Percentiles rank a stretch among this genome's conserved stretches.
phyloP scores from a whole-genome alignment of 164 flowering plant species.

The Liquidambar formosana region DNA sequence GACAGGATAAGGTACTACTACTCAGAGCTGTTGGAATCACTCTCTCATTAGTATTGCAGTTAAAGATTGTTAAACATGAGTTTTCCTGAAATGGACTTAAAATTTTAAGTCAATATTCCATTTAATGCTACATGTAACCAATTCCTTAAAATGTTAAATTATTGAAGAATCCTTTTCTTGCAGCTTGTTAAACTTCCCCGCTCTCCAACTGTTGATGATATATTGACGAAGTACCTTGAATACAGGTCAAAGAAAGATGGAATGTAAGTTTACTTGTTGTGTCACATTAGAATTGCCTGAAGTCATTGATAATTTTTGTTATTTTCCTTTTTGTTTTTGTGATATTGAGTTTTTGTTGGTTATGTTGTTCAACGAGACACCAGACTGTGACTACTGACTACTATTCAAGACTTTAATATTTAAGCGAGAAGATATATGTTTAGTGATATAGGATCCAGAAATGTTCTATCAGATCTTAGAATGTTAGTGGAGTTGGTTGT shows the following conservation, averaged over 20 bases:
- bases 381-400: neutral
- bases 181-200: slow-evolving; percentile 94
- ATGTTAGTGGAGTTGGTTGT: neutral
- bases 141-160: neutral
- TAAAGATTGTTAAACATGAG: neutral
- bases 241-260: slow-evolving; percentile 68
- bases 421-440: neutral
- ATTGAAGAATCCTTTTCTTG: slow-evolving; percentile 7
- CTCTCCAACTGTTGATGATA: slow-evolving; percentile 72
- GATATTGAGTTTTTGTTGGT: neutral
- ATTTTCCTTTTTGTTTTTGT: neutral
- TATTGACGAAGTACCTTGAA: slow-evolving; percentile 72
- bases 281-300: neutral
- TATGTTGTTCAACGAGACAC: neutral
- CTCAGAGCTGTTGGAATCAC: neutral
- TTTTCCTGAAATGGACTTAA: neutral
- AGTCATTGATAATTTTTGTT: neutral
- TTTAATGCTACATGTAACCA: neutral
- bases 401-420: neutral
- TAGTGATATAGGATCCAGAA: neutral
- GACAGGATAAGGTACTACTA: slow-evolving; percentile 74
- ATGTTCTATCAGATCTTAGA: neutral
- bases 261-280: slow-evolving; percentile 47
- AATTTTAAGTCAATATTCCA: neutral
- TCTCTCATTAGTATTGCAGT: neutral